Conservation (phyloP, 2,329 filamentous ascomycete genomes). For the Paecilomyces sp. region DNA sequence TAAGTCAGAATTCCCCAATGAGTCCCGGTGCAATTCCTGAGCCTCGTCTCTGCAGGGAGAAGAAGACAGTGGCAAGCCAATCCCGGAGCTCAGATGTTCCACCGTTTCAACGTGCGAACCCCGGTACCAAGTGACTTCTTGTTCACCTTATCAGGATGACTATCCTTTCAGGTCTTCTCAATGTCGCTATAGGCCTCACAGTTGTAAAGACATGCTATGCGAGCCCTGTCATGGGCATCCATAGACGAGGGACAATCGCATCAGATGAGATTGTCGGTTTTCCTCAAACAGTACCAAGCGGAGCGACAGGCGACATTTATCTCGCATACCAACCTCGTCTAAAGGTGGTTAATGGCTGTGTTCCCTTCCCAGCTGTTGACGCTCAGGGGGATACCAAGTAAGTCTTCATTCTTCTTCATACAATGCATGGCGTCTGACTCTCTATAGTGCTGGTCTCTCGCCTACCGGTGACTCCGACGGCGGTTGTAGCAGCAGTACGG, state of each 20-base stretch:
- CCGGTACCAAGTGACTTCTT: neutral
- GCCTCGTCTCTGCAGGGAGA: neutral
- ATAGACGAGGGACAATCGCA: slow-evolving; percentile 34
- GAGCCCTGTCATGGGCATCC: neutral
- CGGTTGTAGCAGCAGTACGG: slow-evolving; percentile 38
- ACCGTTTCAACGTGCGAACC: neutral
- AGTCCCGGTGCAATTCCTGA: neutral
- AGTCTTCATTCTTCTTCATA: slow-evolving; percentile 6
- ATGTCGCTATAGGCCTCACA: neutral
- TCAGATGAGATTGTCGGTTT: slow-evolving; percentile 48
- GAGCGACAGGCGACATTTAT: slow-evolving; percentile 42
- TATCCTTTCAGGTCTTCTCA: neutral
- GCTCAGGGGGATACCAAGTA: slow-evolving; percentile 51
- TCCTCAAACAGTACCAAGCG: slow-evolving; percentile 44
- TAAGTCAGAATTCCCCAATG: neutral
- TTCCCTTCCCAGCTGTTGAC: slow-evolving; percentile 57
- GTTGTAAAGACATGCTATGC: neutral
- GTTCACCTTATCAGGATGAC: neutral
- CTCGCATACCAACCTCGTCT: slow-evolving; percentile 52
- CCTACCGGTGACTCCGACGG: slow-evolving; percentile 31
- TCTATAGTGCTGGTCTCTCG: slow-evolving; percentile 36
- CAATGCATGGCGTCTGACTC: slow-evolving; percentile 1
- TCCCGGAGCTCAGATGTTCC: neutral
- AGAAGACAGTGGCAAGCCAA: neutral
- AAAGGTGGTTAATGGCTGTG: slow-evolving; percentile 52